These are phyloP conservation scores for Neurospora pannonica DNA, from an alignment of 495 filamentous ascomycete genomes.

Conservation along the genomic window DNA sequence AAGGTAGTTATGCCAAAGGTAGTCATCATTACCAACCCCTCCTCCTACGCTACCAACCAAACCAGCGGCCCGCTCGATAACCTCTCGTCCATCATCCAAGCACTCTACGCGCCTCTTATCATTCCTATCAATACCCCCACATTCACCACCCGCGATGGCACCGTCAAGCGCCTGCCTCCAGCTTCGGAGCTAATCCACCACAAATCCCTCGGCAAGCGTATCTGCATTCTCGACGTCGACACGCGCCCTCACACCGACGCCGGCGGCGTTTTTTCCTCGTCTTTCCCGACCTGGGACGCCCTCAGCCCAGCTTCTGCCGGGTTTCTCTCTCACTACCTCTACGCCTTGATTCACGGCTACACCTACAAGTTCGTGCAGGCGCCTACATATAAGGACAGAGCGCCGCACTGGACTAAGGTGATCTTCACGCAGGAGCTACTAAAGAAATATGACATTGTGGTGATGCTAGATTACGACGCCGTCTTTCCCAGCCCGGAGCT, in stretches of 20 bases:
- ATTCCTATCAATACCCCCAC: slow-evolving; percentile 15
- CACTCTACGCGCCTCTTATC: slow-evolving; percentile 17
- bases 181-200: slow-evolving; percentile 12
- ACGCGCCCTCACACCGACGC: slow-evolving; percentile 22
- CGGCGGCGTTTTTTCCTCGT: slow-evolving; percentile 19
- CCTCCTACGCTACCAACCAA: neutral
- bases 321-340: slow-evolving; percentile 34
- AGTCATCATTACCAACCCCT: neutral
- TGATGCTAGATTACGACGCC: slow-evolving; percentile 43
- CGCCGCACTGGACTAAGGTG: slow-evolving; percentile 42
- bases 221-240: slow-evolving; percentile 34
- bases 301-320: slow-evolving; percentile 19
- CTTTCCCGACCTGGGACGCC: slow-evolving; percentile 12
- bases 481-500: slow-evolving; percentile 39
- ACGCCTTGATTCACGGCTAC: slow-evolving; percentile 43
- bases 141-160: slow-evolving; percentile 17
- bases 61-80: slow-evolving; percentile 3
- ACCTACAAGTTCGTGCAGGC: slow-evolving; percentile 41
- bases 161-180: slow-evolving; percentile 14
- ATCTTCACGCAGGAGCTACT: slow-evolving; percentile 36
- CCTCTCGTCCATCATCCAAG: slow-evolving; percentile 12
- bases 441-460: slow-evolving; percentile 36
- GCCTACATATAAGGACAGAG: slow-evolving; percentile 22
- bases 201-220: slow-evolving; percentile 20
- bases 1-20: too few species aligned